phyloP scores from a whole-genome alignment of 345 rosid genomes.

The Citrus maxima region DNA sequence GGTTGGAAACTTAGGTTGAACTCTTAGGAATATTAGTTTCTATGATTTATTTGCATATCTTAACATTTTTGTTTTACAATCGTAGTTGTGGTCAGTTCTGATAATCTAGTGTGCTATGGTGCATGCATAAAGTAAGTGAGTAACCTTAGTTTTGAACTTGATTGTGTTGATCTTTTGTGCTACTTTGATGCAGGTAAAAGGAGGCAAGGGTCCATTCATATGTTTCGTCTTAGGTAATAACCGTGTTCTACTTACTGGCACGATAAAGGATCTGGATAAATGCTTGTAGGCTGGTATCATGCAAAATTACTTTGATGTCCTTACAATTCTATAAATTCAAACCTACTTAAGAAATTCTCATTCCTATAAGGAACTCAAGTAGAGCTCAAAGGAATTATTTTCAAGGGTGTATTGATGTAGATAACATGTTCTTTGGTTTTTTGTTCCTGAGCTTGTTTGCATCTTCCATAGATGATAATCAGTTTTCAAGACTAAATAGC shows the following conservation, averaged over 20 bases:
- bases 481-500: background rate
- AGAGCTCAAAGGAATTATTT: background rate
- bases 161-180: background rate
- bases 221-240: constrained; percentile 77
- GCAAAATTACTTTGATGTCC: background rate
- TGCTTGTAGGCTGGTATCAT: background rate
- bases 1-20: background rate
- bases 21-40: background rate
- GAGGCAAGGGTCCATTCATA: constrained; percentile 56
- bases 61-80: background rate
- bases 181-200: constrained; percentile 38
- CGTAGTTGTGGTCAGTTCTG: background rate
- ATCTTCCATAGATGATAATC: background rate
- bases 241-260: background rate
- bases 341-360: background rate
- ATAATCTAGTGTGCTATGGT: background rate
- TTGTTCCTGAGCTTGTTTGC: background rate
- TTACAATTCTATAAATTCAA: background rate
- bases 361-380: background rate
- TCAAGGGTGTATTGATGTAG: background rate
- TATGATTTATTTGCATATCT: background rate
- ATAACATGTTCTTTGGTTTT: background rate
- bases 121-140: background rate
- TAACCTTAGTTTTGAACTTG: background rate
- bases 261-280: background rate